These are phyloP conservation scores for Pichia sp. DNA, from an alignment of 1,139 yeast species.

Conservation along the genomic window DNA sequence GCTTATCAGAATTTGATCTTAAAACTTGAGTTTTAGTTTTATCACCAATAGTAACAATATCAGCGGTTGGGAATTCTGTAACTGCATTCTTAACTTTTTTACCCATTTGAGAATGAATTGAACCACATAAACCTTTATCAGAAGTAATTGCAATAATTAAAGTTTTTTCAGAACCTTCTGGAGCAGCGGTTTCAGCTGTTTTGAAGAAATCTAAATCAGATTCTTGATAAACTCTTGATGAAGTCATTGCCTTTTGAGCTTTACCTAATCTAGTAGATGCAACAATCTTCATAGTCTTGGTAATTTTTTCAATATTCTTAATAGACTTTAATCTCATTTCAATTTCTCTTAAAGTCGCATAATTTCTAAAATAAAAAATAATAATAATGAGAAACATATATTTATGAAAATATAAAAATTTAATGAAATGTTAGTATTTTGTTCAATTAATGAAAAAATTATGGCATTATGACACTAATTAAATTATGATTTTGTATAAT, in stretches of 20 bases:
- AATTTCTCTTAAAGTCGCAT: constrained; percentile 98
- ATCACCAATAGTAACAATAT: constrained; percentile 88
- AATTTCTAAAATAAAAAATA: constrained; percentile 48
- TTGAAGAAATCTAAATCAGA: constrained; percentile 75
- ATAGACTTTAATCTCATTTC: constrained; percentile 97
- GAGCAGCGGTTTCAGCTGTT: constrained; percentile 66
- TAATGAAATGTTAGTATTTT: constrained; percentile 4
- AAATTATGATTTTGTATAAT: too few relatives aligned
- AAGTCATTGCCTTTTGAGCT: constrained; percentile 93
- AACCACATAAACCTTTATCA: constrained; percentile 98
- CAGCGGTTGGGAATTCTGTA: constrained; percentile 61
- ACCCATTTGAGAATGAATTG: constrained; percentile 91
- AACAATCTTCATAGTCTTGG: constrained; percentile 99
- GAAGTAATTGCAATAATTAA: constrained; percentile 85
- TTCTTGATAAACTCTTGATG: constrained; percentile 79
- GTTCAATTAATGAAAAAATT: too few relatives aligned
- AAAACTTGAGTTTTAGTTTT: constrained; percentile 82
- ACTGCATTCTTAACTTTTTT: constrained; percentile 75
- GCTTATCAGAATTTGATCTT: constrained; percentile 68
- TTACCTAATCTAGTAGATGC: constrained; percentile 95
- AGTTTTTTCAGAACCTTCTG: constrained; percentile 51
- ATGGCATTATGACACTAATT: too few relatives aligned
- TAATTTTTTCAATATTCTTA: constrained; percentile 97
- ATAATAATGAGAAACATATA: not conserved
- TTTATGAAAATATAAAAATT: not conserved